Base-by-base conservation (phyloP, 2,329 filamentous ascomycete genomes). In the Colletotrichum camelliae region DNA sequence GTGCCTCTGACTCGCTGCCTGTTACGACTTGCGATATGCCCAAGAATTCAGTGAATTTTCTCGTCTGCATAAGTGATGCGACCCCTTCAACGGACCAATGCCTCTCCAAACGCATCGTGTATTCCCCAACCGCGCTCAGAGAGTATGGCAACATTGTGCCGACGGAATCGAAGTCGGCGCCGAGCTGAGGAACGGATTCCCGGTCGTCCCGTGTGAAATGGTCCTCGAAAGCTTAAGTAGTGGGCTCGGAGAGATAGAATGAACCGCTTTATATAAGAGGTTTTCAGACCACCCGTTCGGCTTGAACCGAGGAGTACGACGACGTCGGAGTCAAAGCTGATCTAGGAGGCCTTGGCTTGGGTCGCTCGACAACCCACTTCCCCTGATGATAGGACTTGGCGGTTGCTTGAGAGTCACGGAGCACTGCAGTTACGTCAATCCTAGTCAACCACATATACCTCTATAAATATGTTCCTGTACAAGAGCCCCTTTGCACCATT, bases 81-180 rank as follows among this genome's bases (percentile, higher is more conserved):
- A 27, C 4, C 24, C 24, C 24, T 27, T 27, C 4, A 5, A 27
- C 24, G 24, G 24, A 27, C 4, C 4, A 27, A 27, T 5, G 24
- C 24, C 24, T 27, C 24, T 27, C 24, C 24, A 27, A 27, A 27
- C 4, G 24, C 24, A 27, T 27, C 4, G 5, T 27, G 24, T 27
- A 27, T 27, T 27, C 24, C 5, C 5, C 24, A 27, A 27, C 4
- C 5, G 24, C 24, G 2, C 5, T 31, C 2, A 58, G 55, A 27
- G 1, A 29, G 24, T 0, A 29, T 0, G 2, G 24, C 55, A 29
- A 10, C 24, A 10, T 58, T 18, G 2, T 18, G 7, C 4, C 7
- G 24, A 58, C 4, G 21, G 24, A 18, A 0, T 58, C 6, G 7
- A 8, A 58, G 57, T 27, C 27, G 2, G 27, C 57, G 57, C 27